Conservation (phyloP, 1,284 basidiomycete species). For the Porodaedalea pini region DNA sequence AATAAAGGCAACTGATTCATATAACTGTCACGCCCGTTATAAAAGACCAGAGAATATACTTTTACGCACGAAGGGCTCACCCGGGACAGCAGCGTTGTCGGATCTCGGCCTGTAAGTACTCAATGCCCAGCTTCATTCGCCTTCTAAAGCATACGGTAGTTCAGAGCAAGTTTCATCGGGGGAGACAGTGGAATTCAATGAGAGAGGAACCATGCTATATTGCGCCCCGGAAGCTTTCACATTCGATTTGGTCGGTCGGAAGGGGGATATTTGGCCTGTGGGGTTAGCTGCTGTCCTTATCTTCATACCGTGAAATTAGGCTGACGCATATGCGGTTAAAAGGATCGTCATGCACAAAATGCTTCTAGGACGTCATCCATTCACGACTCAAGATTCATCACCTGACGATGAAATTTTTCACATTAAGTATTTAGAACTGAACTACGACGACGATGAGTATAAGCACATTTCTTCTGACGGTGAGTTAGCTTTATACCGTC, state of each 20-base stretch:
- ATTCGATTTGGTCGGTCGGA: not conserved
- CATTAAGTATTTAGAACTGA: no score
- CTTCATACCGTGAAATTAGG: not conserved
- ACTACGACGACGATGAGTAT: no score
- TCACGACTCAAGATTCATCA: no score
- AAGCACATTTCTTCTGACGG: no score
- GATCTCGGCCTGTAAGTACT: not conserved
- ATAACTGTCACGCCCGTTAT: no score
- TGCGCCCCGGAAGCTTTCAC: not conserved
- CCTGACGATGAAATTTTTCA: no score
- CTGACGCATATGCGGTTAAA: not conserved
- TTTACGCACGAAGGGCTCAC: not conserved
- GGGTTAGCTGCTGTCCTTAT: not conserved
- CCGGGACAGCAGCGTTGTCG: not conserved
- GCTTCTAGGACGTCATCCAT: no score
- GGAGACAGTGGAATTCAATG: not conserved
- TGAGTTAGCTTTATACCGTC: no score
- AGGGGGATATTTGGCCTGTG: not conserved
- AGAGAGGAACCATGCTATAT: not conserved
- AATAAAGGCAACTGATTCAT: no score
- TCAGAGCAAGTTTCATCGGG: not conserved
- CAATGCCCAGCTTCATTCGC: not conserved
- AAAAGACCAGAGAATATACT: not conserved
- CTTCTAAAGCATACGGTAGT: not conserved
- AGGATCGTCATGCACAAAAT: not conserved